Evolutionary conservation across 2,329 filamentous ascomycete genomes (phyloP), one percentile per base, ranked within the genome.

Genomic region (Leptoxyphium fumago): DNA sequence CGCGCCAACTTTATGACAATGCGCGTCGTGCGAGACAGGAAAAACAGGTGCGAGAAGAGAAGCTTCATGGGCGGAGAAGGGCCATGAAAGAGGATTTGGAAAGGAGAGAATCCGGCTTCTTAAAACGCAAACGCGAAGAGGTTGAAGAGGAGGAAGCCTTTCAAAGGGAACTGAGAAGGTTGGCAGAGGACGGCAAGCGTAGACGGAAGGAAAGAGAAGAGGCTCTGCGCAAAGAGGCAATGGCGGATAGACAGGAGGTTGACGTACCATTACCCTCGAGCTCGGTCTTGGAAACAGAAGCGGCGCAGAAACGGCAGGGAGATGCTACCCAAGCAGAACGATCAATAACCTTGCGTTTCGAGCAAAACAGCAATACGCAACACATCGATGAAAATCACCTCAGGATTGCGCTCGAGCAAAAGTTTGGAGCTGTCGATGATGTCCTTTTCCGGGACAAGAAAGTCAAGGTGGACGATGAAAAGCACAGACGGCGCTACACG

Each of bases 11-110:
- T 43, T 94, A 95, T 68, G 84, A 94, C 58, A 74, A 77, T 59
- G 78, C 80, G 48, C 76, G 84, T 39, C 76, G 80, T 55, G 84
- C 85, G 34, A 72, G 77, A 49, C 67, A 80, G 46, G 75, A 83
- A 58, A 81, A 81, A 57, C 75, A 77, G 60, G 71, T 77, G 57
- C 78, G 87, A 63, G 73, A 80, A 55, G 79, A 83, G 42, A 71
- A 80, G 48, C 82, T 94, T 64, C 79, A 84, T 54, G 77, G 78
- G 40, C 75, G 80, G 62, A 71, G 82, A 53, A 71, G 83, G 58
- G 74, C 77, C 52, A 83, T 94, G 74, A 83, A 84, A 51, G 86
- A 94, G 57, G 87, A 95, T 57, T 67, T 96, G 42, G 87, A 94
- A 64, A 74, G 77, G 21, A 70, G 83, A 15, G 89, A 94, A 62